Base-by-base conservation (phyloP, 73 alveolate genomes). In the Paramecium bursaria region DNA sequence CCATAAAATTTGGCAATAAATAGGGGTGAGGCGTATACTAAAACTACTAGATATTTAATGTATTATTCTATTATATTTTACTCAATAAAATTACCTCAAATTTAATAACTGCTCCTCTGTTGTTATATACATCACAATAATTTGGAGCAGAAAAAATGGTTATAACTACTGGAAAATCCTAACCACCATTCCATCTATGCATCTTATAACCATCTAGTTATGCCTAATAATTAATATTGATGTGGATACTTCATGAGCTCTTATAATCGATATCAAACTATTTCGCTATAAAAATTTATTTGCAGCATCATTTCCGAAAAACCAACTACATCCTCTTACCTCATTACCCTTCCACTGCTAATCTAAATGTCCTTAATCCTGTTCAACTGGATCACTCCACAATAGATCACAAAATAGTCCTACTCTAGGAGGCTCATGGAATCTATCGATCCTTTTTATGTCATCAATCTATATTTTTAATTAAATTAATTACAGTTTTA, bases 91-190 rank as follows among this genome's bases (percentile, higher is more conserved):
- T 67, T 67, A 67, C 82, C 53, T 93, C 87, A 74, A 95, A 93
- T 90, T 94, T 95, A 25, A 95, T 92, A 23, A 95, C 94, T 1
- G 99, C 99, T 3, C 97, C 99, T 75, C 94, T 95, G 75, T 95
- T 95, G 55, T 92, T 93, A 76, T 95, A 95, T 44, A 95, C 99
- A 91, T 95, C 99, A 74, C 99, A 95, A 85, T 95, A 95, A 86
- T 95, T 95, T 1, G 99, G 99, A 15, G 99, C 99, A 53, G 95
- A 77, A 52, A 95, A 95, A 3, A 95, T 92, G 1, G 99, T 95
- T 26, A 95, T 94, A 23, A 95, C 98, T 4, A 92, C 97, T 3
- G 99, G 99, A 74, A 95, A 95, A 27, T 91, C 98, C 19, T 88
- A 74, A 50, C 88, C 86, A 22, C 95, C 97, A 90, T 95, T 94